Conservation (phyloP, 176 grass and related monocot species). For the Elymus sibiricus region DNA sequence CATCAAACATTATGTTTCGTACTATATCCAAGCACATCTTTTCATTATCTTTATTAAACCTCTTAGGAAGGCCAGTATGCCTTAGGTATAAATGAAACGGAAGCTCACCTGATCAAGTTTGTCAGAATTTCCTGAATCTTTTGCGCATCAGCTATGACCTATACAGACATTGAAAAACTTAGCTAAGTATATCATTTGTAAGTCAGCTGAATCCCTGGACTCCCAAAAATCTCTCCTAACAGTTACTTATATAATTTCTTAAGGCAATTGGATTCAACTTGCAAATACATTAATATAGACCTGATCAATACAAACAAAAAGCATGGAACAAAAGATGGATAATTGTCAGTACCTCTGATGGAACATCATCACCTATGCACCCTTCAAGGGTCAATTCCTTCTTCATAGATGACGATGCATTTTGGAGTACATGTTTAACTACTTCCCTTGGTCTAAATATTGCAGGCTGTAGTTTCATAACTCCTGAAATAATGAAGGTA, state of each 20-base stretch:
- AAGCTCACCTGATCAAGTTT: conserved; percentile 68
- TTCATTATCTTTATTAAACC: neutral
- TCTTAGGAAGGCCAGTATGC: neutral
- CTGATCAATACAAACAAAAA: neutral
- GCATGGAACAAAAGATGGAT: neutral
- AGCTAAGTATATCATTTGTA: neutral
- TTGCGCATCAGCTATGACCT: conserved; percentile 77
- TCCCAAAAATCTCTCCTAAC: neutral
- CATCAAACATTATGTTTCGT: neutral
- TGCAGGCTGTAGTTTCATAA: conserved; percentile 74
- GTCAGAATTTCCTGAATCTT: conserved; percentile 82
- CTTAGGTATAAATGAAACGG: conserved; percentile 11
- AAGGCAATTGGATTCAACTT: neutral
- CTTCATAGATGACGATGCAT: conserved; percentile 74
- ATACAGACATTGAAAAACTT: conserved; percentile 21
- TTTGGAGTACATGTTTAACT: conserved; percentile 83
- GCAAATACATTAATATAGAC: neutral
- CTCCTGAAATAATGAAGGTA: conserved; percentile 44
- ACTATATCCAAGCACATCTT: neutral
- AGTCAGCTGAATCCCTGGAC: neutral
- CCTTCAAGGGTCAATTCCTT: conserved; percentile 86
- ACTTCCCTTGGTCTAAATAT: conserved; percentile 96
- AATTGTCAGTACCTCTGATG: conserved; percentile 63
- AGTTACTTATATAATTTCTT: neutral
- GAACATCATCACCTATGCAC: conserved; percentile 70